Evolutionary conservation across 306 rosid genomes (phyloP).

Genomic region (Lotus japonicus): DNA sequence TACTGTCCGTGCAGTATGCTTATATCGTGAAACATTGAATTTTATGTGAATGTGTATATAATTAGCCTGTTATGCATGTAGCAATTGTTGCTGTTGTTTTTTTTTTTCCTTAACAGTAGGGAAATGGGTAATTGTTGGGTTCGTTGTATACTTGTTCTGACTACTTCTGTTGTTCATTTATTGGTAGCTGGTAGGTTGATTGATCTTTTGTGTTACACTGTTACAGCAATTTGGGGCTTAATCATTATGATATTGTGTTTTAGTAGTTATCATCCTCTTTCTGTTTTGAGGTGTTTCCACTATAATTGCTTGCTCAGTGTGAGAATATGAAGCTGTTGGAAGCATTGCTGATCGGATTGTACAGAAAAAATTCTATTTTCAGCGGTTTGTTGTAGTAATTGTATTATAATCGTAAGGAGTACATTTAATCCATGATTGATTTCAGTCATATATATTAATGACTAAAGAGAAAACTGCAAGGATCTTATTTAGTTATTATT

Average conservation of each 20-base stretch:
- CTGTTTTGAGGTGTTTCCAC: neutral
- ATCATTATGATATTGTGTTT: neutral
- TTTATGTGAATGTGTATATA: neutral
- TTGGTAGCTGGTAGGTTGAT: conserved; percentile 6
- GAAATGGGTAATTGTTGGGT: neutral
- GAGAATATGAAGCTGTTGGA: neutral
- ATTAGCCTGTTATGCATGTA: neutral
- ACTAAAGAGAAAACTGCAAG: neutral
- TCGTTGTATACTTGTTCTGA: conserved; percentile 23
- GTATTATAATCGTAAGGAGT: neutral
- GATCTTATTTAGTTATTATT: neutral
- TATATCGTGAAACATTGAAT: neutral
- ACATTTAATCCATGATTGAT: too few relatives aligned
- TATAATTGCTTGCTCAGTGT: neutral
- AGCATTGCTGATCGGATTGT: neutral
- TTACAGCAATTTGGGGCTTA: neutral
- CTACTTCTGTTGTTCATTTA: neutral
- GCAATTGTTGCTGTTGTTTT: neutral
- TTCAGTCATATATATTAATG: neutral
- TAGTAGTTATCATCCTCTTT: neutral
- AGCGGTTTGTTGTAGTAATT: conserved; percentile 5
- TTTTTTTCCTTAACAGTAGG: neutral
- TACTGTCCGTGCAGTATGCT: neutral
- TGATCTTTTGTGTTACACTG: conserved; percentile 13
- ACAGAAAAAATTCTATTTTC: neutral